These are phyloP conservation scores for Stephania japonica DNA, from an alignment of 164 flowering plant species.

Conservation along the genomic window DNA sequence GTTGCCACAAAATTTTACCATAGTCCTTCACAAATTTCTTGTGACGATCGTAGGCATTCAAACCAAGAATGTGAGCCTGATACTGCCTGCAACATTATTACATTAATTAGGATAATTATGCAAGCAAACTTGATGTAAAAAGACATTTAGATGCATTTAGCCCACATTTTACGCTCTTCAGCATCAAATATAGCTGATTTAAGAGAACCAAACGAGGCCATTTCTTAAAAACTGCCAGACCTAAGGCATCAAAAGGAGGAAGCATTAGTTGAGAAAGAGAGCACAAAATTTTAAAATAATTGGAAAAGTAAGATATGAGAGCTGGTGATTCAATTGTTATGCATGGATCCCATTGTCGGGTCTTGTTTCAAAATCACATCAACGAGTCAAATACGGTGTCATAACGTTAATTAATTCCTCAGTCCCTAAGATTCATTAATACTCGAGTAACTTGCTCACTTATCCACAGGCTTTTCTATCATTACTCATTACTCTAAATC, in stretches of 20 bases:
- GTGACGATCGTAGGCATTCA: constrained; percentile 90
- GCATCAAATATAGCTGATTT: constrained; percentile 53
- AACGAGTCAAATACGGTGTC: too few species aligned
- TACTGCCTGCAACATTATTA: constrained; percentile 54
- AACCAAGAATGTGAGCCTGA: constrained; percentile 80
- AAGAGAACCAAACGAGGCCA: constrained; percentile 59
- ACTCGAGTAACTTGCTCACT: too few species aligned
- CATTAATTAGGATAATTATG: not conserved
- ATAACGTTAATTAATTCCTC: too few species aligned
- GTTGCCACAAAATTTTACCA: constrained; percentile 27
- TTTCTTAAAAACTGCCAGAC: constrained; percentile 2
- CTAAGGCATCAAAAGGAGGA: not conserved
- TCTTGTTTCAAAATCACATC: too few species aligned
- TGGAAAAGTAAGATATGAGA: too few species aligned
- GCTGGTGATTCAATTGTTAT: too few species aligned
- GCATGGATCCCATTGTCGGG: too few species aligned
- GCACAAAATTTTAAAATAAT: too few species aligned
- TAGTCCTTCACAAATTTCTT: constrained; percentile 83
- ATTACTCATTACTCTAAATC: too few species aligned
- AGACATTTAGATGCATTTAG: not conserved
- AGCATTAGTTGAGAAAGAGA: too few species aligned
- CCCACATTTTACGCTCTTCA: constrained; percentile 76
- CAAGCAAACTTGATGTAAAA: not conserved
- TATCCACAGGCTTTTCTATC: too few species aligned
- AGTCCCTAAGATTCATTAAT: too few species aligned